Percentiles rank a stretch among this genome's conserved stretches.
Conservation (phyloP, 805 yeast species). For the Hanseniaspora lindneri region DNA sequence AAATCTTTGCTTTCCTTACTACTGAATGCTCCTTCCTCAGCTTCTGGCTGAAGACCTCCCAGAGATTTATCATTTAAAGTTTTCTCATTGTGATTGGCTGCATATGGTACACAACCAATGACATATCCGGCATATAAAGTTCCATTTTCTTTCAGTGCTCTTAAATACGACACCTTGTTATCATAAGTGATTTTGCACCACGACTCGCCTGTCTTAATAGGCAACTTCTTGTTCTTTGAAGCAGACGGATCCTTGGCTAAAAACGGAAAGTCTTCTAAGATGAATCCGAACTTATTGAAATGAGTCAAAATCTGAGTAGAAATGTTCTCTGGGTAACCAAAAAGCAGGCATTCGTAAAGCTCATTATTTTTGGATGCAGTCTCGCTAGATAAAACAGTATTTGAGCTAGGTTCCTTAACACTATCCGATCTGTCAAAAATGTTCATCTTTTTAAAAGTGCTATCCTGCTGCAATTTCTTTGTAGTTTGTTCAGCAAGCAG, state of each 20-base stretch:
- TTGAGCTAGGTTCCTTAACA: constrained; percentile 6
- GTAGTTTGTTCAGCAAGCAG: constrained; percentile 17
- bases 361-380: constrained; percentile 12
- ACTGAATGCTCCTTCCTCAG: background rate
- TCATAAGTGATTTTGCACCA: constrained; percentile 89
- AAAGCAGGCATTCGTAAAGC: constrained; percentile 66
- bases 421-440: constrained; percentile 11
- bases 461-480: constrained; percentile 14
- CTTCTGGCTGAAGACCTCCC: background rate
- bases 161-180: constrained; percentile 57
- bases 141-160: constrained; percentile 82
- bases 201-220: constrained; percentile 72
- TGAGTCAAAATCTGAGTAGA: constrained; percentile 56
- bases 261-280: constrained; percentile 59
- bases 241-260: constrained; percentile 17
- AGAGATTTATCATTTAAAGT: background rate
- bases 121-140: constrained; percentile 50
- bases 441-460: constrained; percentile 16
- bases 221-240: constrained; percentile 31
- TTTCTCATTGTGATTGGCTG: constrained; percentile 31
- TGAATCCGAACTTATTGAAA: constrained; percentile 67
- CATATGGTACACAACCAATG: constrained; percentile 61
- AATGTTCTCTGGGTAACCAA: constrained; percentile 75
- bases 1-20: background rate
- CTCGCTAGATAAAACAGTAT: background rate